Conservation (phyloP, 148 eudicot genomes). For the Arbutus unedo region DNA sequence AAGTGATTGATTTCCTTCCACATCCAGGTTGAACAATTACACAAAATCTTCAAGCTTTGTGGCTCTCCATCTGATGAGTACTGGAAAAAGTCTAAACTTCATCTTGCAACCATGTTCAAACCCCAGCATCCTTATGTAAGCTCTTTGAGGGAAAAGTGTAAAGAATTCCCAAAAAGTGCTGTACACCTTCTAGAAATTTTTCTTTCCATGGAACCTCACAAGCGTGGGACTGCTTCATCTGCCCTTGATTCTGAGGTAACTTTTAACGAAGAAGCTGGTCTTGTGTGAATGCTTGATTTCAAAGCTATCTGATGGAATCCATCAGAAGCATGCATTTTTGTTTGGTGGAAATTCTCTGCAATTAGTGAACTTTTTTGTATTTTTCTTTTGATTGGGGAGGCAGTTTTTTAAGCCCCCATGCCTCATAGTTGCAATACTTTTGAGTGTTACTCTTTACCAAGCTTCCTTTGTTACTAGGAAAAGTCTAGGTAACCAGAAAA, state of each 20-base stretch:
- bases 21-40: conserved; percentile 84
- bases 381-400: not conserved
- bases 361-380: not conserved
- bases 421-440: not conserved
- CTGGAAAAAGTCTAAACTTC: conserved; percentile 67
- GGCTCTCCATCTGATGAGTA: conserved; percentile 87
- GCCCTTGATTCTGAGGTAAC: conserved; percentile 62
- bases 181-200: conserved; percentile 56
- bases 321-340: not conserved
- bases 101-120: conserved; percentile 76
- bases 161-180: conserved; percentile 55
- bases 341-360: not conserved
- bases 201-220: conserved; percentile 65
- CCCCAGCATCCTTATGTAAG: conserved; percentile 83
- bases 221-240: conserved; percentile 78
- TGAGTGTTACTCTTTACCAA: not conserved
- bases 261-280: not conserved
- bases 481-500: too few species aligned
- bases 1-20: not conserved
- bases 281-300: not conserved
- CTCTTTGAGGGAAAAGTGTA: conserved; percentile 57
- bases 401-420: not conserved
- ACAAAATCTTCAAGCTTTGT: conserved; percentile 83
- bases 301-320: not conserved
- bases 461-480: not conserved